phyloP scores from a whole-genome alignment of 371 early-diverging fungal genomes.

The Rhizopus arrhizus region DNA sequence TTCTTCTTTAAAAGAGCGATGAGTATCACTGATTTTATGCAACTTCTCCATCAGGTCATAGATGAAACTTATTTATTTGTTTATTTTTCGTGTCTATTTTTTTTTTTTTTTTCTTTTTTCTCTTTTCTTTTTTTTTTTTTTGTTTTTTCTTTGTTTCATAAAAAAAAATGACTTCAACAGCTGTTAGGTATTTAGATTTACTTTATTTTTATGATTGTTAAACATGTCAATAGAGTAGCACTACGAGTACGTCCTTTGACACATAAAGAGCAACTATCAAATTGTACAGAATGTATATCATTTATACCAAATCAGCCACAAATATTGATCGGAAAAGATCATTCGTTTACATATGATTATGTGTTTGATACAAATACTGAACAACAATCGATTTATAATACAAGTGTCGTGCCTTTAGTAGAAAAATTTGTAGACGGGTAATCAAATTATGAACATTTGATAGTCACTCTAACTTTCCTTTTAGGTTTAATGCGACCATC shows the following conservation, averaged over 20 bases:
- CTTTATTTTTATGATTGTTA: background rate
- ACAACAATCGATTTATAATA: slow-evolving; percentile 75
- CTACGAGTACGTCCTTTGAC: slow-evolving; percentile 80
- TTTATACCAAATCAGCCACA: slow-evolving; percentile 65
- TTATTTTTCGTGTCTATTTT: slow-evolving; percentile 1
- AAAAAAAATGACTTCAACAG: slow-evolving; percentile 36
- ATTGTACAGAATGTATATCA: slow-evolving; percentile 70
- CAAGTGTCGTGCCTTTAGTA: slow-evolving; percentile 74
- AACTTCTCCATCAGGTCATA: background rate
- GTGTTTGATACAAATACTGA: slow-evolving; percentile 72
- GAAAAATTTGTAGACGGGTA: slow-evolving; percentile 90
- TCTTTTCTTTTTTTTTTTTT: slow-evolving; percentile 1
- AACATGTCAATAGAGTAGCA: slow-evolving; percentile 60
- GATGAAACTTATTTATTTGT: background rate
- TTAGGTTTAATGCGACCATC: slow-evolving; percentile 81
- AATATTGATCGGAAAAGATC: slow-evolving; percentile 65
- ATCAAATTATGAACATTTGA: slow-evolving; percentile 1
- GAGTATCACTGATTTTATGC: background rate
- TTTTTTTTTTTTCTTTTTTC: slow-evolving; percentile 2
- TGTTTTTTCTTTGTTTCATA: background rate
- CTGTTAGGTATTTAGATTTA: slow-evolving; percentile 35
- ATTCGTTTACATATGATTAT: slow-evolving; percentile 85
- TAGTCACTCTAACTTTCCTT: background rate
- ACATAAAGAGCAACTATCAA: slow-evolving; percentile 71
- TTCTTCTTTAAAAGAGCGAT: background rate